Evolutionary conservation across 1,284 basidiomycete genomes (phyloP).

Genomic region (Sporisorium reilianum): DNA sequence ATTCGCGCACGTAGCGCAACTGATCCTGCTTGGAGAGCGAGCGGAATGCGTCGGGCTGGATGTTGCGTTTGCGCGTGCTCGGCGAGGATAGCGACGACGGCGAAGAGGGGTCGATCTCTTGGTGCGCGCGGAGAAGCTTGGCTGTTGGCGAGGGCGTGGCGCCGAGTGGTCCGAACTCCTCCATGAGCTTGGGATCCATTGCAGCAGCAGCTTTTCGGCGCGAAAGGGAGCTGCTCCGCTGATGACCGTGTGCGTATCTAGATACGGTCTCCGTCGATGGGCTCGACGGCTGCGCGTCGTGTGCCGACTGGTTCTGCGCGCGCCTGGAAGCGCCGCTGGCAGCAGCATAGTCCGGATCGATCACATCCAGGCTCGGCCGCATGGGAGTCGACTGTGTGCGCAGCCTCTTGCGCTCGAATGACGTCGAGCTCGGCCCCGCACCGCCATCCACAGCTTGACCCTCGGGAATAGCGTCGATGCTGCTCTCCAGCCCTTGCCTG

Average conservation of each 20-base stretch:
- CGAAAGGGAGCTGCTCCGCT: constrained; percentile 30
- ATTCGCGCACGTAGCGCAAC: constrained; percentile 17
- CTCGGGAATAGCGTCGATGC: constrained; percentile 21
- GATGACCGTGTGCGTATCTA: constrained; percentile 13
- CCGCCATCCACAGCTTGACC: background rate
- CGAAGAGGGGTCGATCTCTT: constrained; percentile 5
- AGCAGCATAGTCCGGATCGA: constrained; percentile 2
- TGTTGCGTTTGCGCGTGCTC: constrained; percentile 12
- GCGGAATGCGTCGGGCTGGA: constrained; percentile 45
- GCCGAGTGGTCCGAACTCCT: constrained; percentile 58
- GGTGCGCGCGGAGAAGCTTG: constrained; percentile 28
- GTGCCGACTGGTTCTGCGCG: constrained; percentile 9
- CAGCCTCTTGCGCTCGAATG: constrained; percentile 23
- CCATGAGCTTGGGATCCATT: constrained; percentile 41
- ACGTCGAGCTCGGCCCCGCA: background rate
- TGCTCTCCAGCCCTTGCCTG: constrained; percentile 8
- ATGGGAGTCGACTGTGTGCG: constrained; percentile 49
- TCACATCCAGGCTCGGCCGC: constrained; percentile 30
- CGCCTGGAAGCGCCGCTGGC: background rate
- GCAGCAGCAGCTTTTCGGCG: constrained; percentile 24
- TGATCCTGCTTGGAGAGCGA: constrained; percentile 22
- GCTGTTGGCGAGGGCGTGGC: constrained; percentile 30
- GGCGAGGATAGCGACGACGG: constrained; percentile 1
- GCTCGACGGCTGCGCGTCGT: background rate
- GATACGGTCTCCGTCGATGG: background rate